phyloP scores from a whole-genome alignment of 2,329 filamentous ascomycete species.

The Trichoderma simmonsii region DNA sequence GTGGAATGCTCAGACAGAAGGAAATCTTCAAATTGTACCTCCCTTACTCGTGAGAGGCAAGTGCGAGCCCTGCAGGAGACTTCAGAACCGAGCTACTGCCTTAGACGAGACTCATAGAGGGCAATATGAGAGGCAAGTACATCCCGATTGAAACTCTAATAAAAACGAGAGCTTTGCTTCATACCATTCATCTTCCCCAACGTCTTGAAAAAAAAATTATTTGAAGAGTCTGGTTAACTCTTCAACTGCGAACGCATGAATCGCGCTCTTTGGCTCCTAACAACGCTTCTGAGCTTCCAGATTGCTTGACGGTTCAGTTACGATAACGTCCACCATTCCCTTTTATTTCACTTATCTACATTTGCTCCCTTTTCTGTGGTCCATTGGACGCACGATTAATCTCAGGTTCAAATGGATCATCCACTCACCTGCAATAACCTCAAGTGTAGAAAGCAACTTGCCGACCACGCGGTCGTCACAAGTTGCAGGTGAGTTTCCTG shows the following conservation, averaged over 20 bases:
- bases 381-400: background rate
- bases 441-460: constrained; percentile 68
- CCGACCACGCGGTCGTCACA: constrained; percentile 74
- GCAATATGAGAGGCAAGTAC: background rate
- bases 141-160: background rate
- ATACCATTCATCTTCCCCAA: background rate
- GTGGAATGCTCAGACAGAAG: background rate
- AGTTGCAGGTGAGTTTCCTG: constrained; percentile 67
- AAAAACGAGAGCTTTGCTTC: background rate
- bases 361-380: background rate
- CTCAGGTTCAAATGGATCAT: constrained; percentile 60
- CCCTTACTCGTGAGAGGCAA: background rate
- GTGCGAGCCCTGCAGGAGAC: background rate
- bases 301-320: no score
- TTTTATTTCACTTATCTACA: background rate
- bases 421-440: constrained; percentile 75
- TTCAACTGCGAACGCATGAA: background rate
- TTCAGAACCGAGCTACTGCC: background rate
- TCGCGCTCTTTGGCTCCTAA: background rate
- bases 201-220: background rate
- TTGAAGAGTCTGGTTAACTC: background rate
- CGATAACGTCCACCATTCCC: background rate
- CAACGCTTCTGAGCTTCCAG: background rate
- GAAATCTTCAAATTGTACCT: background rate
- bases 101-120: background rate